Percentiles rank a stretch among this genome's conserved stretches.
Conservation (phyloP, 1,284 basidiomycete genomes). For the Stereum hirsutum region DNA sequence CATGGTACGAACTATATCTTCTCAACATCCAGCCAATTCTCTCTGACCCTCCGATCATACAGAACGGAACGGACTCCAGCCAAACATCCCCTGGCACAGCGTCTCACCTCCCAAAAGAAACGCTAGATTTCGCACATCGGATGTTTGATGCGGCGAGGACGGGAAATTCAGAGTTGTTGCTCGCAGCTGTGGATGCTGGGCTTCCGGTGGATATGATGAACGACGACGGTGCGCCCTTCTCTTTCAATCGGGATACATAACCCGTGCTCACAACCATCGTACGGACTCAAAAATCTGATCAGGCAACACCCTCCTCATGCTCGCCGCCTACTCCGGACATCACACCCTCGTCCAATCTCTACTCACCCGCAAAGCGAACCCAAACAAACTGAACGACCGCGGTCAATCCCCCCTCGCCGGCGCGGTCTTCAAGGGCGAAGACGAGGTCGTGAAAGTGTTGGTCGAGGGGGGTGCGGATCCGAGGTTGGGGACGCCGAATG, state of each 20-base stretch:
- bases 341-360: conserved; percentile 43
- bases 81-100: background rate
- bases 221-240: conserved; percentile 41
- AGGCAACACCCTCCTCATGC: conserved; percentile 79
- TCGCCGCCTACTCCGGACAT: conserved; percentile 76
- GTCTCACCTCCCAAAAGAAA: conserved; percentile 28
- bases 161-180: conserved; percentile 43
- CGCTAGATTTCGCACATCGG: conserved; percentile 61
- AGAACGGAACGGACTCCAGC: no score
- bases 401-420: conserved; percentile 79
- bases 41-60: no score
- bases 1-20: no score
- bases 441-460: conserved; percentile 54
- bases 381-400: conserved; percentile 66
- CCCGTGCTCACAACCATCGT: no score
- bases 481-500: conserved; percentile 59
- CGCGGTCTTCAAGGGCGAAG: conserved; percentile 69
- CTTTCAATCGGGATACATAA: no score
- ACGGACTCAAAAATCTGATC: background rate
- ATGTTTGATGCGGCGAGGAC: conserved; percentile 72
- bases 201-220: conserved; percentile 77
- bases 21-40: no score
- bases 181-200: conserved; percentile 61
- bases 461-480: conserved; percentile 63
- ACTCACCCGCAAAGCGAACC: conserved; percentile 50